Evolutionary conservation across 805 yeast genomes (phyloP).

Genomic region (Suhomyces prunicola): DNA sequence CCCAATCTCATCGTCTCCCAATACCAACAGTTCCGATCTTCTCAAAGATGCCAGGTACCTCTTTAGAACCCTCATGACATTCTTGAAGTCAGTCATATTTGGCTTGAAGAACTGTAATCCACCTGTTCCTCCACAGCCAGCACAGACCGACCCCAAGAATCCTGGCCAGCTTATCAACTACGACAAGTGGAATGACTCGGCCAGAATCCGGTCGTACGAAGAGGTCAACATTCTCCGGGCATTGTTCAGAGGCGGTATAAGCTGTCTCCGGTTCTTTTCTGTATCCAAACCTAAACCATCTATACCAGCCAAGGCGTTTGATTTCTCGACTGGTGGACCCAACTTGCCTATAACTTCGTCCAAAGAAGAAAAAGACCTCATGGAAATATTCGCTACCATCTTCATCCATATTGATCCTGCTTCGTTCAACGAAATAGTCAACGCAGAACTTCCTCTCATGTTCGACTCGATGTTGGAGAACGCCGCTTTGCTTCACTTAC

Average conservation of each 20-base stretch:
- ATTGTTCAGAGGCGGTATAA: constrained; percentile 79
- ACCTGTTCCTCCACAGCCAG: constrained; percentile 50
- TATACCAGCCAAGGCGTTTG: constrained; percentile 34
- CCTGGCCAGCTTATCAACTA: constrained; percentile 38
- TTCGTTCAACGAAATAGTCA: constrained; percentile 88
- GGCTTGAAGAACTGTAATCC: constrained; percentile 90
- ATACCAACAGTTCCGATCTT: constrained; percentile 54
- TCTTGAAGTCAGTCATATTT: constrained; percentile 83
- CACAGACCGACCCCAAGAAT: constrained; percentile 43
- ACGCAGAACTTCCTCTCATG: constrained; percentile 71
- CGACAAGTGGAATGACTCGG: constrained; percentile 77
- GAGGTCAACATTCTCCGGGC: constrained; percentile 75
- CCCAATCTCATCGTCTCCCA: constrained; percentile 61
- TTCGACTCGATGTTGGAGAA: constrained; percentile 78
- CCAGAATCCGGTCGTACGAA: constrained; percentile 78
- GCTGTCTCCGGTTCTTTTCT: constrained; percentile 74
- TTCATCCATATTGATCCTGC: constrained; percentile 94
- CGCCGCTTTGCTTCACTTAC: constrained; percentile 83
- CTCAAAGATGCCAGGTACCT: constrained; percentile 84
- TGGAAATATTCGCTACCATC: constrained; percentile 93
- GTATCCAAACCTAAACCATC: constrained; percentile 49
- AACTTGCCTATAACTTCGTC: constrained; percentile 82
- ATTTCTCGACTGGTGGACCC: constrained; percentile 73
- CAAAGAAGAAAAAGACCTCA: constrained; percentile 89
- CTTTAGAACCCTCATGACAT: constrained; percentile 84